These are phyloP conservation scores for Candida pseudofarinosa DNA, from an alignment of 805 yeast genomes.

Conservation along the genomic window DNA sequence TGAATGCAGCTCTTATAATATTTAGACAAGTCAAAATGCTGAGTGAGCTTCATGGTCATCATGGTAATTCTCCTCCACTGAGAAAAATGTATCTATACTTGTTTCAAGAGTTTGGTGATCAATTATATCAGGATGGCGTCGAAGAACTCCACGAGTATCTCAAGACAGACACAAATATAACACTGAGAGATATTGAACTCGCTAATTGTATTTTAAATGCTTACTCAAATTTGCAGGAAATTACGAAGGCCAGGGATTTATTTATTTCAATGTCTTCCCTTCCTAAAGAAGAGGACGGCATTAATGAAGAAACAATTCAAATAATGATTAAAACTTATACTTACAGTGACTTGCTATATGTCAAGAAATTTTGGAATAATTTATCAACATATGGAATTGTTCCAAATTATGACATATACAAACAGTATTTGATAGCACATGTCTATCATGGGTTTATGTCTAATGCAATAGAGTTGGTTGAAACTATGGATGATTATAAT, in stretches of 20 bases:
- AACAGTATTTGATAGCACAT: slow-evolving; percentile 64
- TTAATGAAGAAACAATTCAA: slow-evolving; percentile 60
- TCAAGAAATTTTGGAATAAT: slow-evolving; percentile 58
- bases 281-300: slow-evolving; percentile 43
- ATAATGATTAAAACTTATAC: slow-evolving; percentile 66
- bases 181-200: slow-evolving; percentile 50
- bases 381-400: slow-evolving; percentile 49
- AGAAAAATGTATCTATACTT: slow-evolving; percentile 56
- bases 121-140: slow-evolving; percentile 61
- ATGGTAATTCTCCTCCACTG: slow-evolving; percentile 25
- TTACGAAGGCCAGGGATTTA: slow-evolving; percentile 51
- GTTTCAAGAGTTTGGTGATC: slow-evolving; percentile 57
- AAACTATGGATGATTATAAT: slow-evolving; percentile 45
- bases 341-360: slow-evolving; percentile 49
- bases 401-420: slow-evolving; percentile 50
- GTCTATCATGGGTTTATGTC: slow-evolving; percentile 60
- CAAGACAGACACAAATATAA: slow-evolving; percentile 54
- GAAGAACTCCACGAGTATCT: slow-evolving; percentile 57
- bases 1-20: slow-evolving; percentile 58
- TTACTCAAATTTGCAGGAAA: slow-evolving; percentile 54
- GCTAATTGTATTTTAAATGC: slow-evolving; percentile 65
- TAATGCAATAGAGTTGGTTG: slow-evolving; percentile 51
- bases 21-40: slow-evolving; percentile 58
- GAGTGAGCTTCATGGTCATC: slow-evolving; percentile 47
- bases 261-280: slow-evolving; percentile 57